Base-by-base conservation (phyloP, 805 yeast genomes). In the Cephaloascus fragrans region DNA sequence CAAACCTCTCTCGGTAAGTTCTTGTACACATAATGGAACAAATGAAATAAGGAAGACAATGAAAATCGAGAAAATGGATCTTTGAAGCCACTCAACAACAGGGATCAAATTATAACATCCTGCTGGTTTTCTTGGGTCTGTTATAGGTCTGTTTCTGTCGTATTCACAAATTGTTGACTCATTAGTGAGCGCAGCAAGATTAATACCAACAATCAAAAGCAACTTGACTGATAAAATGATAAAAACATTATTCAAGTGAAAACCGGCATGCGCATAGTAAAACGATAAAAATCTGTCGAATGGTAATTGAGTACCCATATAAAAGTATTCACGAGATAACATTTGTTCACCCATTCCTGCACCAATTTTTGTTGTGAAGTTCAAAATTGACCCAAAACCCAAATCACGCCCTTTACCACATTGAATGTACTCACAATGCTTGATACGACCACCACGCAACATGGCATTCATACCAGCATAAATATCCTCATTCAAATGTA, bases 261-360 rank as follows among this genome's bases (percentile, higher is more conserved):
- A 84, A 17, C 94, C 94, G 1, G 93, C 88, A 51, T 84, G 94
- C 2, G 90, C 94, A 55, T 81, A 84, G 57, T 78, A 84, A 56
- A 84, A 83, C 0, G 90, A 79, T 42, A 83, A 60, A 62, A 84
- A 83, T 49, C 93, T 67, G 52, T 84, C 93, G 44, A 83, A 61
- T 2, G 90, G 87, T 29, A 84, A 62, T 45, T 81, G 86, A 2
- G 88, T 78, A 1, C 89, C 83, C 44, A 84, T 65, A 52, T 83
- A 83, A 56, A 75, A 84, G 57, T 83, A 83, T 55, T 84, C 94
- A 49, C 94, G 69, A 3, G 90, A 83, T 41, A 84, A 67, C 75
- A 83, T 77, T 53, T 84, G 94, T 52, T 84, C 94, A 36, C 93
- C 90, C 94, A 84, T 84, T 42, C 93, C 94, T 39, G 93, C 86